Percentiles rank a stretch among this genome's conserved stretches.
phyloP scores from a whole-genome alignment of 2,329 filamentous ascomycete genomes.

The Didymella exigua region DNA sequence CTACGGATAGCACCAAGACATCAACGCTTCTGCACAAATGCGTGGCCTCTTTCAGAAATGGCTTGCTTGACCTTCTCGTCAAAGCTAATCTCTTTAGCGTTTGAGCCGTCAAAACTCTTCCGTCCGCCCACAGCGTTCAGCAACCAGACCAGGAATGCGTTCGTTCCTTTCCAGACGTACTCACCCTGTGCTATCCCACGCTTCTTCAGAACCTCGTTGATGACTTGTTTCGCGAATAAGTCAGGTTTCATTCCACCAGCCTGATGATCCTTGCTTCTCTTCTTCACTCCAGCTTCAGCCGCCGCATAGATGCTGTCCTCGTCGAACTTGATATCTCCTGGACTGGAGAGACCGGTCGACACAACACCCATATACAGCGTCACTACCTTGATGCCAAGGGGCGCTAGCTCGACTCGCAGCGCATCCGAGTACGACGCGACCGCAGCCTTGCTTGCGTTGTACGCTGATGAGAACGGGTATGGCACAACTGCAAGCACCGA shows the following conservation, averaged over 20 bases:
- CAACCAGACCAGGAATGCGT: background rate
- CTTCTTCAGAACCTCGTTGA: background rate
- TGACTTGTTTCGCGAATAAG: background rate
- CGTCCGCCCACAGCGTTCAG: background rate
- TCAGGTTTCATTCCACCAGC: background rate
- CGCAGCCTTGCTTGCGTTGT: conserved; percentile 64
- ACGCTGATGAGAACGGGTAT: conserved; percentile 36
- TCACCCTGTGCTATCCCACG: background rate
- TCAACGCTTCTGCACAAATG: too few species aligned
- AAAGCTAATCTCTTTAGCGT: background rate
- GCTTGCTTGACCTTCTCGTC: background rate
- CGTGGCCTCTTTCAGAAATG: too few species aligned
- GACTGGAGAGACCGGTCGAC: background rate
- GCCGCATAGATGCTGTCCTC: background rate
- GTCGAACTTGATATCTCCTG: background rate
- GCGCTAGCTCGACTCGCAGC: conserved; percentile 61
- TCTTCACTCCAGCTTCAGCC: background rate
- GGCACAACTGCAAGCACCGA: conserved; percentile 11
- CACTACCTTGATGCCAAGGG: conserved; percentile 46
- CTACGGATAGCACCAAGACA: too few species aligned
- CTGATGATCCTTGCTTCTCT: background rate
- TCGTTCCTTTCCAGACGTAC: background rate
- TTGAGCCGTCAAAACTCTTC: background rate
- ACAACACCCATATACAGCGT: conserved; percentile 23
- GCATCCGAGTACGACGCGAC: conserved; percentile 62